A percentile compares a stretch with the other conserved stretches of the same genome.
Conservation (phyloP, 164 flowering plant genomes). For the Piper longum region DNA sequence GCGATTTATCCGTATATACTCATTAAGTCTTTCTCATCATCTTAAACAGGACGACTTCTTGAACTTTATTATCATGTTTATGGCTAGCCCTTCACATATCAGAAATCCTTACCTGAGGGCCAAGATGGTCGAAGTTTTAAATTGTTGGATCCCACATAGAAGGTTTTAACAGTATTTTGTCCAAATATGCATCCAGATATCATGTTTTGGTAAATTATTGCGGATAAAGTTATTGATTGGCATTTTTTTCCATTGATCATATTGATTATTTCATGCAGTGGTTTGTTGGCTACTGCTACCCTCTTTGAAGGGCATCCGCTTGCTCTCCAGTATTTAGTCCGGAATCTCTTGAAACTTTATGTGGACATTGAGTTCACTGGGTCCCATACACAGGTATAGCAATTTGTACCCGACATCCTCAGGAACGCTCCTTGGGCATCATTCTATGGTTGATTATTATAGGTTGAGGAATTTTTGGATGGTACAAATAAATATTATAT, state of each 20-base stretch:
- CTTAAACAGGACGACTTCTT: conserved; percentile 80
- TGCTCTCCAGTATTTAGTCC: conserved; percentile 75
- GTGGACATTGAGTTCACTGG: conserved; percentile 99
- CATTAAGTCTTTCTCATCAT: not conserved
- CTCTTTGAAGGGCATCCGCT: conserved; percentile 89
- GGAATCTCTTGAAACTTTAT: conserved; percentile 91
- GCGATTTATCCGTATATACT: no score
- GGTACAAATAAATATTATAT: no score
- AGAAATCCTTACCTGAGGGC: conserved; percentile 95
- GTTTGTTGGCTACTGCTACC: conserved; percentile 53
- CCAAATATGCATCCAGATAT: not conserved
- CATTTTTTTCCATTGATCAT: not conserved
- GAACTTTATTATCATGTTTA: conserved; percentile 98
- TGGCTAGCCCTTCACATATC: conserved; percentile 77
- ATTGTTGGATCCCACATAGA: conserved; percentile 89
- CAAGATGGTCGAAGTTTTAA: conserved; percentile 98
- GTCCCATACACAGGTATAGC: conserved; percentile 85
- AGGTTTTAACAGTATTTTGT: conserved; percentile 31
- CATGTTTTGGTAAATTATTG: no score
- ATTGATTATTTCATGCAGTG: conserved; percentile 33
- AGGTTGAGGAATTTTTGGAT: not conserved
- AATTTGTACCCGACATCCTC: not conserved
- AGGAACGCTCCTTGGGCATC: not conserved
- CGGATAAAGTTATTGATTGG: no score
- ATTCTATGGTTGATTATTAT: no score